Evolutionary conservation across 164 flowering plant genomes (phyloP), one percentile per base, ranked within the genome.

Genomic region (Vitis rotundifolia): DNA sequence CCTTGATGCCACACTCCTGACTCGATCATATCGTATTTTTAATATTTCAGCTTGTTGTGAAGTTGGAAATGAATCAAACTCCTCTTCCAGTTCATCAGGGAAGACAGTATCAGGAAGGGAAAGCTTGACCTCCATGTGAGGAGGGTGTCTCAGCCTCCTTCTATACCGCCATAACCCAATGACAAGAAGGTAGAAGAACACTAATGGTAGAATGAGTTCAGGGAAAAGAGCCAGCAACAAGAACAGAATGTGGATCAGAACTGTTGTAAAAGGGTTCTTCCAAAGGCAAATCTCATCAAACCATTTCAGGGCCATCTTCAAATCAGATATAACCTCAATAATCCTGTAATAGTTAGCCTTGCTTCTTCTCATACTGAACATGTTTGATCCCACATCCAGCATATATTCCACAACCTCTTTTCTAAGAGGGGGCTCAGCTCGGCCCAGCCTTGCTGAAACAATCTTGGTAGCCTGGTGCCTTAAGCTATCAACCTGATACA

Each of bases 371-470:
- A 74, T 78, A 49, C 82, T 79, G 79, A 80, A 80, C 69, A 80
- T 59, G 60, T 80, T 77, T 2, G 76, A 74, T 15, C 74, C 80
- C 49, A 73, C 79, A 68, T 77, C 83, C 4, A 74, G 61, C 80
- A 80, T 80, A 58, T 80, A 80, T 73, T 80, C 83, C 29, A 80
- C 78, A 37, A 80, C 80, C 49, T 80, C 83, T 54, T 77, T 80
- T 49, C 83, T 68, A 29, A 77, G 60, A 0, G 79, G 74, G n/a
- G 79, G 79, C 49, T 73, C 77, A 3, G 75, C 75, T 49, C 77
- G 59, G 29, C 79, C 75, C 4, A 76, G 72, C 65, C 76, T 49
- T 14, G 22, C 22, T 6, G 79, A 68, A 1, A 76, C 75, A 16
- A 76, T 71, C 14, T 52, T 68, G 68, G 68, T 72, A 4, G 79